These are phyloP conservation scores for Pseudofabraea citricarpa DNA, from an alignment of 2,329 filamentous ascomycete genomes.

Conservation along the genomic window DNA sequence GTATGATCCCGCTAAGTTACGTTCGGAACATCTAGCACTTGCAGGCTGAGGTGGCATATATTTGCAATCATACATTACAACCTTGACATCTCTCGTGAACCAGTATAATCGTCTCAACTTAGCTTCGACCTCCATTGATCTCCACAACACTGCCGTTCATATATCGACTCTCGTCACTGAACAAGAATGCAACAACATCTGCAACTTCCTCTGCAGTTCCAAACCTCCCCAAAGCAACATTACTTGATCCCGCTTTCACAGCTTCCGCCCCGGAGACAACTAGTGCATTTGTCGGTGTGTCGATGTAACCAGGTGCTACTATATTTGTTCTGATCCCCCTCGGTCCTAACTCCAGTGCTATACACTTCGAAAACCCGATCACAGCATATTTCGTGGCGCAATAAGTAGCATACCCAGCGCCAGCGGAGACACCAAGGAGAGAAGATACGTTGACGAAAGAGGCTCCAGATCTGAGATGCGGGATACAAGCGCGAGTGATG, in stretches of 20 bases:
- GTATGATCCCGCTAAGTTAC: slow-evolving; percentile 8
- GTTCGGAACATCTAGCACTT: slow-evolving; percentile 4
- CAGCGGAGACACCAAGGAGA: slow-evolving; percentile 26
- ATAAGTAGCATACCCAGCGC: slow-evolving; percentile 21
- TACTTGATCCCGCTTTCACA: slow-evolving; percentile 26
- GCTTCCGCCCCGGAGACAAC: slow-evolving; percentile 42
- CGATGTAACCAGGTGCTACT: slow-evolving; percentile 36
- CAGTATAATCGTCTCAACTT: no score
- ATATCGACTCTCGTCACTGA: slow-evolving; percentile 45
- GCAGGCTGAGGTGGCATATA: no score
- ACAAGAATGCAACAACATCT: slow-evolving; percentile 44
- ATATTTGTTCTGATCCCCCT: slow-evolving; percentile 33
- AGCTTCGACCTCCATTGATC: slow-evolving; percentile 34
- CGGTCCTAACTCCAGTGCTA: slow-evolving; percentile 30
- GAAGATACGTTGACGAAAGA: slow-evolving; percentile 35
- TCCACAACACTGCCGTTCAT: slow-evolving; percentile 47
- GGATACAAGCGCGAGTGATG: slow-evolving; percentile 36
- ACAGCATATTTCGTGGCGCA: slow-evolving; percentile 35
- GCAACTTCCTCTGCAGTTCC: slow-evolving; percentile 41
- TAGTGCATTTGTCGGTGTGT: slow-evolving; percentile 41
- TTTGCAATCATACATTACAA: no score
- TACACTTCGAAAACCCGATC: slow-evolving; percentile 31
- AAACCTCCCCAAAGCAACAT: slow-evolving; percentile 26
- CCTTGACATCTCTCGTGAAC: no score
- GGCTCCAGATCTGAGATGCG: slow-evolving; percentile 29